phyloP scores from a whole-genome alignment of 176 grass and related monocot genomes.

The Triticum urartu region DNA sequence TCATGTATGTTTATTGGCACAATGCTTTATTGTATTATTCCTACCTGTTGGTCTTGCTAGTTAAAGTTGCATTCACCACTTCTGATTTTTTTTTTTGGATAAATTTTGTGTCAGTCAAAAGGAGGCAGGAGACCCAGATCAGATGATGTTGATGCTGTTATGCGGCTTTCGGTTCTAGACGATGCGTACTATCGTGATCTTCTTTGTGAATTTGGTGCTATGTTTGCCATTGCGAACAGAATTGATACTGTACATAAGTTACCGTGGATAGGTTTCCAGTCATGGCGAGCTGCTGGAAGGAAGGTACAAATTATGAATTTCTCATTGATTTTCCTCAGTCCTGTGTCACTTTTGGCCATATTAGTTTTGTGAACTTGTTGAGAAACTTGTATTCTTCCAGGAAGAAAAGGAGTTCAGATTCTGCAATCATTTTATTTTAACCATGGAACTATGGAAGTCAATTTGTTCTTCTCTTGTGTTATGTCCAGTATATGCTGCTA shows the following conservation, averaged over 20 bases:
- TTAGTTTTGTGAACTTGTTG: background rate
- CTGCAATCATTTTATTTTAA: conserved; percentile 14
- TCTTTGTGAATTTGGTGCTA: conserved; percentile 87
- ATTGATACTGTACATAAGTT: conserved; percentile 87
- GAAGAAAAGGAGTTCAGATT: background rate
- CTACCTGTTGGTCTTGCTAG: conserved; percentile 13
- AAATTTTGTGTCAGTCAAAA: conserved; percentile 67
- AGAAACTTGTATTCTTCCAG: conserved; percentile 5
- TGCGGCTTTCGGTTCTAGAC: conserved; percentile 68
- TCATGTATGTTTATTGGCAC: conserved; percentile 5
- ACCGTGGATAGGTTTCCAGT: conserved; percentile 99
- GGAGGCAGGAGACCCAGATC: conserved; percentile 71
- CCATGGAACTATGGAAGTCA: background rate
- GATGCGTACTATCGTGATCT: conserved; percentile 67
- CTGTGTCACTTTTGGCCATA: conserved; percentile 17
- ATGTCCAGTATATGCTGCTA: background rate
- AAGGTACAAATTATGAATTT: conserved; percentile 50
- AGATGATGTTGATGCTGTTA: conserved; percentile 88
- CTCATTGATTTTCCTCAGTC: conserved; percentile 11
- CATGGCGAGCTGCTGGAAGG: conserved; percentile 80
- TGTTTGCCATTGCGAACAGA: conserved; percentile 83
- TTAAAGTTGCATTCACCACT: background rate
- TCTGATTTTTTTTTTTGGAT: conserved; percentile 32
- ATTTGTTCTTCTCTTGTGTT: background rate
- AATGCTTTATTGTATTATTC: background rate